Evolutionary conservation across 1,284 basidiomycete species (phyloP), one percentile per base, ranked within the genome.

Genomic region (Cryptococcus sp.): DNA sequence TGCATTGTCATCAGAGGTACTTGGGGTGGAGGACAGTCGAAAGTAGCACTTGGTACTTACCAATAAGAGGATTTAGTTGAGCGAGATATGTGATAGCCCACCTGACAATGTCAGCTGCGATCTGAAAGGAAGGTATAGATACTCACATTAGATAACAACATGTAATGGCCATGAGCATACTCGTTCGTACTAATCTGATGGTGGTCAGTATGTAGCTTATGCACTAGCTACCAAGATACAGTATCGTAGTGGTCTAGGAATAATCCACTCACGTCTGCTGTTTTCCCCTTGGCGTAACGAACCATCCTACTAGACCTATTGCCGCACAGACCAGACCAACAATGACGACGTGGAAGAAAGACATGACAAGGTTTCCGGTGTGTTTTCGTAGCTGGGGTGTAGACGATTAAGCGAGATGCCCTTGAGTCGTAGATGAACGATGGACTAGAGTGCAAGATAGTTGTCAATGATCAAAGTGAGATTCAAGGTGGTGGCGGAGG

Each of bases 61-160:
- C 78, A 70, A 94, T 86, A 55, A 96, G 81, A 47, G 92, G 93
- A 72, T 96, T 85, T 50, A 95, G 76, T 73, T 96, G 92, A 1
- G 90, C 89, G 69, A 95, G 81, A 74, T 94, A 96, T 5, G 92
- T 92, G 70, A 94, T 84, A 75, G 87, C 87, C 92, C 92, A 96
- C 74, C 74, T 76, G 55, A 33, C 34, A 15, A 50, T 33, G 32
- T 47, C 38, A 52, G 35, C 46, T n/a, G 11, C 3, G 5, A 4
- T 4, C 13, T 31, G 5, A 4, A 10, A 10, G 35, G 30, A 10
- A 38, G 15, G 13, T 35, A 23, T 13, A 3, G 10, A 13, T 0
- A 64, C 71, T 62, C 50, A 77, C 86, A 96, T 88, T 64, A 96
- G 82, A 79, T 92, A 96, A 77, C 88, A 92, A 60, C 84, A 87